These are phyloP conservation scores for Cladophialophora chaetospira DNA, from an alignment of 2,329 filamentous ascomycete species.

Conservation along the genomic window DNA sequence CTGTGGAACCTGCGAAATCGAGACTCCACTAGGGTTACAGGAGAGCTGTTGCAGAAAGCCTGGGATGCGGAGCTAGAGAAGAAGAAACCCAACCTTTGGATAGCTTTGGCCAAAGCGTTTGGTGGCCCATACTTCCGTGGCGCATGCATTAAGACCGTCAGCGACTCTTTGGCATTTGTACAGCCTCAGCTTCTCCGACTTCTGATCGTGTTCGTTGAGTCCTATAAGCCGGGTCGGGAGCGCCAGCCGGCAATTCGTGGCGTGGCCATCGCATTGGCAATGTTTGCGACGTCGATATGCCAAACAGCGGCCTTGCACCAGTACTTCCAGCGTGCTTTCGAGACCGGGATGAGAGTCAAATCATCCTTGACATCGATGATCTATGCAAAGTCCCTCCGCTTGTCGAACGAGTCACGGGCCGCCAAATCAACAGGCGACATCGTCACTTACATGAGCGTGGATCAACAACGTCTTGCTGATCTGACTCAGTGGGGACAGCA, in stretches of 20 bases:
- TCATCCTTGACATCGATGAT: constrained; percentile 86
- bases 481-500: constrained; percentile 94
- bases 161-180: constrained; percentile 81
- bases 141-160: constrained; percentile 82
- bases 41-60: constrained; percentile 67
- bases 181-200: constrained; percentile 88
- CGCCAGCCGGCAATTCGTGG: constrained; percentile 81
- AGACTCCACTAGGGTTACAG: constrained; percentile 77
- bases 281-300: constrained; percentile 83
- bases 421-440: constrained; percentile 94
- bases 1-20: constrained; percentile 84
- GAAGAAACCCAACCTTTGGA: constrained; percentile 80
- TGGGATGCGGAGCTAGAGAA: constrained; percentile 77
- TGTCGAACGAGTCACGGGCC: constrained; percentile 90
- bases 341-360: constrained; percentile 96
- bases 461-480: constrained; percentile 92
- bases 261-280: constrained; percentile 81
- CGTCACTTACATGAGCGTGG: constrained; percentile 99
- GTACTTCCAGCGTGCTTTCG: constrained; percentile 94
- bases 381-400: constrained; percentile 83
- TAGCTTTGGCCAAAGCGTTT: constrained; percentile 80
- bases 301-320: constrained; percentile 94
- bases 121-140: constrained; percentile 81
- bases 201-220: constrained; percentile 80
- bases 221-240: constrained; percentile 62